Evolutionary conservation across 352 stramenopile genomes (phyloP), one percentile per base, ranked within the genome.

Genomic region (Thraustochytrium striatum): DNA sequence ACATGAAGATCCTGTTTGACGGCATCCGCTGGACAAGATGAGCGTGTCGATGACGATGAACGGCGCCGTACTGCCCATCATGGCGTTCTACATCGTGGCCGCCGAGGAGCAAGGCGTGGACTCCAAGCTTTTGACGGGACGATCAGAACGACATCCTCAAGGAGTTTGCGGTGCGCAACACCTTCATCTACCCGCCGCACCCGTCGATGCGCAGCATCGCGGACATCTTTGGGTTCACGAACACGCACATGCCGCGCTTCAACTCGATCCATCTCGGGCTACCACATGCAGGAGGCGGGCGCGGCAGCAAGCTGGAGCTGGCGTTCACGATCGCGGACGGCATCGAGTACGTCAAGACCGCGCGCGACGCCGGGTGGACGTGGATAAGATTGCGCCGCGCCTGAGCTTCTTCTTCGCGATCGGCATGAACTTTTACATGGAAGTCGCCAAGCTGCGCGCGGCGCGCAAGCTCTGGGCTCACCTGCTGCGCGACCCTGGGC

Each of bases 11-110:
- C 30, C 84, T 99, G 13, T 99, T 99, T 85, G 89, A 97, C 80
- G 92, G 91, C 47, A 99, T 99, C 83, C 92, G 35, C 86, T 95
- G 30, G 93, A 96, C 84, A 91, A 97, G 72, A 97, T 98, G 88
- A 97, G 90, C 7, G 95, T 99, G 5, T 96, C 88, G 33, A 99
- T 99, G 94, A 98, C 95, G 7, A 98, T 98, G 94, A 99, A 98
- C 85, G 95, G 95, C 30, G 95, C 94, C 21, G 93, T 98, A 52
- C 84, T 99, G 57, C 95, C 95, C 3, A 90, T 96, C 39, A 87
- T 99, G 85, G 92, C 91, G 52, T 97, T 97, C 86, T 99, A 98
- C 86, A 91, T 98, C 65, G 93, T 97, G 55, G 88, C 95, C 11
- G 95, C 94, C 1, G 93, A 98, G 82, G 95, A 99, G 83, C 90